These are phyloP conservation scores for Apiotrichum porosum DNA, from an alignment of 1,284 basidiomycete genomes.

Conservation along the genomic window DNA sequence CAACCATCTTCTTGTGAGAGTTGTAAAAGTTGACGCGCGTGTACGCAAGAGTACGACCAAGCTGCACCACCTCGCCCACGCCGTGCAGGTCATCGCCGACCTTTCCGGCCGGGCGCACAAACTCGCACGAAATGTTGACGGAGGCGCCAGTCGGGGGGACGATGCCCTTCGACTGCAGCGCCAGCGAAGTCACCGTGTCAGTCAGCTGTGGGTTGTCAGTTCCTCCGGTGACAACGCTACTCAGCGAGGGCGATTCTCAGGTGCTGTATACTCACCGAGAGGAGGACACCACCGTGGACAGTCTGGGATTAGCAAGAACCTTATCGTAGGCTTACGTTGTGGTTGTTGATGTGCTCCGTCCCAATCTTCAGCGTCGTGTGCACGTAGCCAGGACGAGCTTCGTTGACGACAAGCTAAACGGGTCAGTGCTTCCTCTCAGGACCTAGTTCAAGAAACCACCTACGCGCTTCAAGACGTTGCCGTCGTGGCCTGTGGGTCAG, in stretches of 20 bases:
- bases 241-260: no score
- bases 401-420: conserved; percentile 23
- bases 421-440: background rate
- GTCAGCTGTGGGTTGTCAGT: conserved; percentile 31
- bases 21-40: conserved; percentile 41
- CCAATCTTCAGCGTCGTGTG: conserved; percentile 38
- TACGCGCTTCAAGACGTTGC: conserved; percentile 10
- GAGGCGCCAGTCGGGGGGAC: conserved; percentile 44
- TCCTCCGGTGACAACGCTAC: background rate
- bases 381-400: conserved; percentile 37
- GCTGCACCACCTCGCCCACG: conserved; percentile 41
- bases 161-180: conserved; percentile 43
- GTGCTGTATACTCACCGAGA: conserved; percentile 25
- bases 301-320: conserved; percentile 29
- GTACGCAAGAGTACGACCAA: conserved; percentile 40
- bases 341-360: conserved; percentile 45
- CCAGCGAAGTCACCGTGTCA: conserved; percentile 46
- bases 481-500: conserved; percentile 26
- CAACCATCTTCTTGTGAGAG: conserved; percentile 38
- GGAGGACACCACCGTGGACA: conserved; percentile 47
- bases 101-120: conserved; percentile 44
- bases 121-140: conserved; percentile 46
- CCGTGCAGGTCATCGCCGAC: conserved; percentile 34
- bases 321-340: conserved; percentile 30
- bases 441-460: background rate